Evolutionary conservation across 768 basidiomycete genomes (phyloP).

Genomic region (Exsudoporus frostii): DNA sequence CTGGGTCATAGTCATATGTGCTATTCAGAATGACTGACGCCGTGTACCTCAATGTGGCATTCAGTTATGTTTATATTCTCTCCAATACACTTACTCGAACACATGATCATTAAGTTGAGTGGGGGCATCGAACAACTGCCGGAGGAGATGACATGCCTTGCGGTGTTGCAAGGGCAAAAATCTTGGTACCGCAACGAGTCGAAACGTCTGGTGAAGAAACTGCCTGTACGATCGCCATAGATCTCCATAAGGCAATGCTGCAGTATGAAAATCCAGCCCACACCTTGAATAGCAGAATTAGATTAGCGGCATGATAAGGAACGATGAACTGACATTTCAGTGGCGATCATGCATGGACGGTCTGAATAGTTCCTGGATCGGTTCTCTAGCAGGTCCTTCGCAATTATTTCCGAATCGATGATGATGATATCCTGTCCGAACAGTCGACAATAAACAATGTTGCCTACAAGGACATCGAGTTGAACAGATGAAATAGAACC

Average conservation of each 20-base stretch:
- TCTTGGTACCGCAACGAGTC: not conserved
- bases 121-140: not conserved
- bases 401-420: slow-evolving; percentile 8
- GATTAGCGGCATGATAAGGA: not conserved
- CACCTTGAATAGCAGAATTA: not conserved
- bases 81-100: slow-evolving; percentile 6
- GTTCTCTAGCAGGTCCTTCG: slow-evolving; percentile 4
- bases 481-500: not conserved
- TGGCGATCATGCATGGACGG: not conserved
- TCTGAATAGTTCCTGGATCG: slow-evolving; percentile 8
- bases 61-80: no score
- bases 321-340: not conserved
- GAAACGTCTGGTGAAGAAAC: slow-evolving; percentile 14
- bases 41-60: not conserved
- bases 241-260: not conserved
- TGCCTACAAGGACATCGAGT: not conserved
- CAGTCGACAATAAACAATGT: not conserved
- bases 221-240: slow-evolving; percentile 13
- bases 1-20: slow-evolving; percentile 1
- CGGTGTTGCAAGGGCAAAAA: not conserved
- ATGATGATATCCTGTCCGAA: slow-evolving; percentile 10
- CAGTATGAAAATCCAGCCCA: not conserved
- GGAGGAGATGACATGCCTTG: slow-evolving; percentile 3
- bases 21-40: slow-evolving; percentile 1
- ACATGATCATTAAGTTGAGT: not conserved